These are phyloP conservation scores for Lasiosphaeria hispida DNA, from an alignment of 495 filamentous ascomycete genomes.

Conservation along the genomic window DNA sequence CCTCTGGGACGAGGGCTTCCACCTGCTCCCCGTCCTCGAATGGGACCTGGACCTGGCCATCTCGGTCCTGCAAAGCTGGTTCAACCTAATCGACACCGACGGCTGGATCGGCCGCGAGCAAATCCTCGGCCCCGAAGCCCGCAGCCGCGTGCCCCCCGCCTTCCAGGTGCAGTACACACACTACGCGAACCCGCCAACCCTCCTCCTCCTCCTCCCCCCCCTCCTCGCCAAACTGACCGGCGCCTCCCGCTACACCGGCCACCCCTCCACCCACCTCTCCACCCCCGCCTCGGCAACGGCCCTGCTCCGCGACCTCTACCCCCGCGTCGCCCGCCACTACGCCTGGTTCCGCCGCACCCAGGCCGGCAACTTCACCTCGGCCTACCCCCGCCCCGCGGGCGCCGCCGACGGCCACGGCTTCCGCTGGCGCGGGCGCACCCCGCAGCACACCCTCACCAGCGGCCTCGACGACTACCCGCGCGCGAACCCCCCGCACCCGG, in stretches of 20 bases:
- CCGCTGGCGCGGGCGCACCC: conserved; percentile 86
- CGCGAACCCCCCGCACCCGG: conserved; percentile 88
- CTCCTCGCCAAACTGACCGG: conserved; percentile 66
- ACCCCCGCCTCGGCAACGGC: conserved; percentile 24
- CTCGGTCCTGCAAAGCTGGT: conserved; percentile 88
- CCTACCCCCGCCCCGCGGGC: conserved; percentile 67
- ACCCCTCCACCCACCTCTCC: conserved; percentile 14
- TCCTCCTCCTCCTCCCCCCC: conserved; percentile 79
- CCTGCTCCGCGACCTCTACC: conserved; percentile 57
- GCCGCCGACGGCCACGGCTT: conserved; percentile 83
- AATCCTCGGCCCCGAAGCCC: conserved; percentile 83
- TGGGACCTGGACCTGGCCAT: conserved; percentile 88
- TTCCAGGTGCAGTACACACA: conserved; percentile 94
- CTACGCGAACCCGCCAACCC: conserved; percentile 92
- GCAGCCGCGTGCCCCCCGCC: conserved; percentile 84
- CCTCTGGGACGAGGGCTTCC: conserved; percentile 95
- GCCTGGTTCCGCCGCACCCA: conserved; percentile 91
- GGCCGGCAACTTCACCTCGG: conserved; percentile 67
- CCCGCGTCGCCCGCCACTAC: conserved; percentile 81
- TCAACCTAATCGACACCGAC: conserved; percentile 86
- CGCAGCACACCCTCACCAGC: conserved; percentile 78
- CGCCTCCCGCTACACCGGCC: conserved; percentile 11
- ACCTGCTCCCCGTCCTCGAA: conserved; percentile 81
- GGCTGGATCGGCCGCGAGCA: conserved; percentile 96
- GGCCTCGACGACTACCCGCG: conserved; percentile 92